phyloP scores from a whole-genome alignment of 257 asterid genomes.

The Nicotiana benthamiana region DNA sequence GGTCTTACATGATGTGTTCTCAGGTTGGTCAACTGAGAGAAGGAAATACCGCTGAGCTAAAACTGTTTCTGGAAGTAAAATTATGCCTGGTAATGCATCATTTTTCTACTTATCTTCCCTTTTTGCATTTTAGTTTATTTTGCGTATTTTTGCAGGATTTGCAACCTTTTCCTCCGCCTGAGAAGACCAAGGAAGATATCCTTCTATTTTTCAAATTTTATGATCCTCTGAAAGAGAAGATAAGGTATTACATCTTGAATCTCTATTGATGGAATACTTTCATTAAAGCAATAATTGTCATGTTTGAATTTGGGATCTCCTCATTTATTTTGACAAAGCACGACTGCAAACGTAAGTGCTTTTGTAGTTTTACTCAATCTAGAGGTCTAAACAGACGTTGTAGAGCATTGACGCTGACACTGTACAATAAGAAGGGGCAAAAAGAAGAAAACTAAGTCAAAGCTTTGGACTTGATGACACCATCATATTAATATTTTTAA shows the following conservation, averaged over 20 bases:
- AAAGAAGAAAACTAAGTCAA: neutral
- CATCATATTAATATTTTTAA: neutral
- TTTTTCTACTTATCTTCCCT: neutral
- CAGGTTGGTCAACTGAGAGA: slow-evolving; percentile 78
- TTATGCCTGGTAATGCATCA: slow-evolving; percentile 41
- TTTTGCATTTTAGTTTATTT: neutral
- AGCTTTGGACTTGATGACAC: neutral
- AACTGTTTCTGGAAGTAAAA: slow-evolving; percentile 65
- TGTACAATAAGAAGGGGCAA: neutral
- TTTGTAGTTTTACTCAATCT: neutral
- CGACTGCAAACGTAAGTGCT: neutral
- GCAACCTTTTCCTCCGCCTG: slow-evolving; percentile 48
- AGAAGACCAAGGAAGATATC: slow-evolving; percentile 57
- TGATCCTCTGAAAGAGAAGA: slow-evolving; percentile 58
- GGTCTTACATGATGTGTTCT: neutral
- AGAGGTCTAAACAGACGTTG: neutral
- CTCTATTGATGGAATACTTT: slow-evolving; percentile 7
- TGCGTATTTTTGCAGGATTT: slow-evolving; percentile 30
- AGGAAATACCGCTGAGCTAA: slow-evolving; percentile 56
- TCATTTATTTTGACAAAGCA: neutral
- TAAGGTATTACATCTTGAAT: slow-evolving; percentile 28
- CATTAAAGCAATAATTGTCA: neutral
- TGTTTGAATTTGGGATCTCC: neutral
- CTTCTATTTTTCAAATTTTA: slow-evolving; percentile 61
- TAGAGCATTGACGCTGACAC: neutral